These are phyloP conservation scores for Quercus gilva DNA, from an alignment of 306 rosid genomes.

Conservation along the genomic window DNA sequence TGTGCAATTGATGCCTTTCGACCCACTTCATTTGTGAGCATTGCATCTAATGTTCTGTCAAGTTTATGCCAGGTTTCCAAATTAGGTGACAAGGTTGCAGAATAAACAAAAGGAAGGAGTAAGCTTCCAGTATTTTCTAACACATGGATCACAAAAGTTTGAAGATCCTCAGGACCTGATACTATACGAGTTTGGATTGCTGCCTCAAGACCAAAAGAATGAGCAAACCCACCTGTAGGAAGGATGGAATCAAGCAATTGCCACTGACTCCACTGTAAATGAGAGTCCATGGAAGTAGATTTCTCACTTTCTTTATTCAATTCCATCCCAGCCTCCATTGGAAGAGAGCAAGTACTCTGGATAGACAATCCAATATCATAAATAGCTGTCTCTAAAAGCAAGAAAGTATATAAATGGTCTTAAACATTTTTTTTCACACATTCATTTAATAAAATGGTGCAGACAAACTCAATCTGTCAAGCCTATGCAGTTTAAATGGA, in stretches of 20 bases:
- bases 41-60: slow-evolving; percentile 65
- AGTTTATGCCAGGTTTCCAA: slow-evolving; percentile 58
- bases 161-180: slow-evolving; percentile 56
- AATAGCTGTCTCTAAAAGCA: neutral
- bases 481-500: neutral
- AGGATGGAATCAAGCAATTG: slow-evolving; percentile 77
- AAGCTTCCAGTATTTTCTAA: slow-evolving; percentile 84
- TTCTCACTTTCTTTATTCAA: slow-evolving; percentile 9
- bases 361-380: neutral
- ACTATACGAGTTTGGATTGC: slow-evolving; percentile 68
- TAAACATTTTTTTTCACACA: neutral
- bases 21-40: slow-evolving; percentile 67
- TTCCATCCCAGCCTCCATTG: slow-evolving; percentile 31
- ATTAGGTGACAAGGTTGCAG: slow-evolving; percentile 54
- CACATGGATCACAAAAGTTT: slow-evolving; percentile 55
- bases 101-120: slow-evolving; percentile 75
- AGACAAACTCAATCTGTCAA: neutral
- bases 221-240: slow-evolving; percentile 93
- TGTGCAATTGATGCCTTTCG: slow-evolving; percentile 80
- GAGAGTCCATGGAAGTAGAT: slow-evolving; percentile 26
- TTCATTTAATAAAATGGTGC: neutral
- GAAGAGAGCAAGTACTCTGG: slow-evolving; percentile 8
- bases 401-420: neutral
- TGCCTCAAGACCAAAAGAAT: slow-evolving; percentile 83
- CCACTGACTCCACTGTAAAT: slow-evolving; percentile 72